Evolutionary conservation across 73 alveolate species (phyloP).

Genomic region (Paramecium primaurelia): DNA sequence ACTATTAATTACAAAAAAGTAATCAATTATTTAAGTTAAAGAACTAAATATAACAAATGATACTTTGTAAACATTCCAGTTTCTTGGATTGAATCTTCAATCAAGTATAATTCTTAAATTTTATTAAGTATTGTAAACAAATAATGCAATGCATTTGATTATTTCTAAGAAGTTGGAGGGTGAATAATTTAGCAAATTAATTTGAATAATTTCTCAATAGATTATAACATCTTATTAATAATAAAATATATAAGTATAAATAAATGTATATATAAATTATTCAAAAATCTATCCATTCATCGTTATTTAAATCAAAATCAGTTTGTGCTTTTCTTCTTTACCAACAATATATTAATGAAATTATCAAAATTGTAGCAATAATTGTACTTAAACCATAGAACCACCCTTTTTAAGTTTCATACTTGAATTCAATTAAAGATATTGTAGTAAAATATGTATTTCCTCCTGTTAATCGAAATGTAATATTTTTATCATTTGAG

Average conservation of each 20-base stretch:
- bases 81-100: neutral
- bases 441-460: neutral
- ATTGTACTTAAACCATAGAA: neutral
- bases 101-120: neutral
- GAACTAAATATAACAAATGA: neutral
- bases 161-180: neutral
- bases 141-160: neutral
- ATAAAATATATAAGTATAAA: neutral
- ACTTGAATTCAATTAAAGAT: neutral
- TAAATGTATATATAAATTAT: neutral
- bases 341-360: neutral
- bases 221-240: neutral
- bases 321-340: neutral
- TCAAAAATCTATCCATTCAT: neutral
- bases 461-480: neutral
- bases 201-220: neutral
- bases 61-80: neutral
- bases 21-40: neutral
- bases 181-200: neutral
- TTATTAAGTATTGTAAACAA: neutral
- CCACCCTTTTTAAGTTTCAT: neutral
- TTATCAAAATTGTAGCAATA: neutral
- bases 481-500: neutral
- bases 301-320: neutral
- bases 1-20: neutral